Conservation (phyloP, 2,329 filamentous ascomycete genomes). For the Penicillium sp. region DNA sequence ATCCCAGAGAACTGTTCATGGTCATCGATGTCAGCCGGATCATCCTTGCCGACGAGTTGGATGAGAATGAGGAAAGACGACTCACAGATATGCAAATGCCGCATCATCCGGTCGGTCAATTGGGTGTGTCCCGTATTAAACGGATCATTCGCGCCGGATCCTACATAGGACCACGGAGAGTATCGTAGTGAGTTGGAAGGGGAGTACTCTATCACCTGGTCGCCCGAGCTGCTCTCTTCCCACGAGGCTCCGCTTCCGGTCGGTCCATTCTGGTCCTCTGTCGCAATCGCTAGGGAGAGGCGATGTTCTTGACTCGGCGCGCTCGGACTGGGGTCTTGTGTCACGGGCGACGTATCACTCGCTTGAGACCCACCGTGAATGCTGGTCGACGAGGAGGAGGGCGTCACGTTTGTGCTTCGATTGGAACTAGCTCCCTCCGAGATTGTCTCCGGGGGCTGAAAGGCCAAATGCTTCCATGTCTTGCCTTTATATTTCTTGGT, state of each 20-base stretch:
- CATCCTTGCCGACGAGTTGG: background rate
- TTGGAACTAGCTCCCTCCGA: conserved; percentile 8
- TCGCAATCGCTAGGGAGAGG: conserved; percentile 5
- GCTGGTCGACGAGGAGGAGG: conserved; percentile 1
- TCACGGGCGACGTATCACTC: conserved; percentile 5
- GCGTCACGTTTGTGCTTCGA: background rate
- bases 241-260: conserved; percentile 1
- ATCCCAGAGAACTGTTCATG: conserved; percentile 29
- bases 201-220: conserved; percentile 9
- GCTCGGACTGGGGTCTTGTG: conserved; percentile 11
- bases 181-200: conserved; percentile 1
- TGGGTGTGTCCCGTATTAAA: conserved; percentile 33
- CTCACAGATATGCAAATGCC: conserved; percentile 34
- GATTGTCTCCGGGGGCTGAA: conserved; percentile 26
- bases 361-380: conserved; percentile 11
- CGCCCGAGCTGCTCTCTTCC: conserved; percentile 11
- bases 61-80: background rate
- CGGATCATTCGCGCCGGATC: conserved; percentile 31
- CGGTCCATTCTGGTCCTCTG: background rate
- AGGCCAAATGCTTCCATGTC: conserved; percentile 34
- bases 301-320: conserved; percentile 7
- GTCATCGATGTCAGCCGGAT: conserved; percentile 2
- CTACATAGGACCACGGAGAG: conserved; percentile 25
- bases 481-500: conserved; percentile 36
- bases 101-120: conserved; percentile 34